These are phyloP conservation scores for Cutaneotrichosporon dermatis DNA, from an alignment of 1,284 basidiomycete species.

Conservation along the genomic window DNA sequence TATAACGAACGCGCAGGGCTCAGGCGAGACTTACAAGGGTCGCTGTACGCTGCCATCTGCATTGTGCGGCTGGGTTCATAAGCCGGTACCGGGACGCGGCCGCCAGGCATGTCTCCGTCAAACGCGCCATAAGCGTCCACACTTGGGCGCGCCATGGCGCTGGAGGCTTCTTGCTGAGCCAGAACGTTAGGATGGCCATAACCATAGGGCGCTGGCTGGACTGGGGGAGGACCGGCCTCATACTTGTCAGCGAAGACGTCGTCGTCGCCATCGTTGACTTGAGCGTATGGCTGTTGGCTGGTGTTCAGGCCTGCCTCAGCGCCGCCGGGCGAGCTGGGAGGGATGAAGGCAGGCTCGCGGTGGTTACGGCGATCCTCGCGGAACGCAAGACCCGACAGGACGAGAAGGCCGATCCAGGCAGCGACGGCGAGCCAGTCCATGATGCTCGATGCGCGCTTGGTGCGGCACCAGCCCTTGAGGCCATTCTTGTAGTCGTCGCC, in stretches of 20 bases:
- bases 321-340: constrained; percentile 18
- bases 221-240: constrained; percentile 24
- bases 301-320: constrained; percentile 5
- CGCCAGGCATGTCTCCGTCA: constrained; percentile 50
- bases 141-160: constrained; percentile 55
- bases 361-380: constrained; percentile 29
- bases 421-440: constrained; percentile 66
- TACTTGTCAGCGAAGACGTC: constrained; percentile 34
- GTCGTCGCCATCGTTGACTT: constrained; percentile 27
- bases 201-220: constrained; percentile 23
- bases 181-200: constrained; percentile 22
- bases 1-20: background rate
- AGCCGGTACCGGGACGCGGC: background rate
- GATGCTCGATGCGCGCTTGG: constrained; percentile 78
- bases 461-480: constrained; percentile 74
- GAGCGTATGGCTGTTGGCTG: constrained; percentile 22
- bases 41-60: constrained; percentile 50
- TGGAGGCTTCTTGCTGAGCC: constrained; percentile 34
- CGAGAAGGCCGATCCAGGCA: constrained; percentile 33
- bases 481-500: constrained; percentile 66
- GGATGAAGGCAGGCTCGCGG: constrained; percentile 36
- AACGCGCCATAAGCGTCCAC: constrained; percentile 86
- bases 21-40: constrained; percentile 51
- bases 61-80: constrained; percentile 66
- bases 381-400: constrained; percentile 33